Base-by-base conservation (phyloP, 352 stramenopile genomes). In the Phytopythium cucurbitacearum region DNA sequence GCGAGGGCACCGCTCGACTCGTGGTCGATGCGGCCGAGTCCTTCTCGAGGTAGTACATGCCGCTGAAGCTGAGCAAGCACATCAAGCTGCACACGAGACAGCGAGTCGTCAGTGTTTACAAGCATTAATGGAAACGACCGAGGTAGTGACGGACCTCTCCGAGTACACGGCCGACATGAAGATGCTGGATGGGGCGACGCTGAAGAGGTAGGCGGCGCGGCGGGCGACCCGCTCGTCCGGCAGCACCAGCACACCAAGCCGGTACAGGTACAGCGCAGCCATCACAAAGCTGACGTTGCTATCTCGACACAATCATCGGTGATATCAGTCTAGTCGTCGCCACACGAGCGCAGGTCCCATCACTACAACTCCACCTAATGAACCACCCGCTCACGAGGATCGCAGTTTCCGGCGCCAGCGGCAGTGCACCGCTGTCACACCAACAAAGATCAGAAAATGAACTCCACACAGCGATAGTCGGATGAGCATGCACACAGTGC, bases 161-260 rank as follows among this genome's bases (percentile, higher is more conserved):
- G 76, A 87, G 67, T 94, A 94, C 32, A 88, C 13, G 0, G 81
- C 73, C 2, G 78, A 79, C 78, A 94, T 90, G 59, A 94, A 94
- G 62, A 92, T 85, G 51, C 76, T 83, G 15, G 84, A 91, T 0
- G 84, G 84, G 6, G 73, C 56, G 35, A 94, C 56, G 62, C 71
- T 86, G 48, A 94, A 94, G 51, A 94, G 69, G 58, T 83, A 86
- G 40, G 80, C 80, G 5, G 79, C 77, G 48, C 77, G 70, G n/a
- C 73, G 62, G 0, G 80, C 75, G 21, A 85, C 66, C 3, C 43
- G 48, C 34, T 91, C 80, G 48, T 87, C 65, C 39, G 55, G 42
- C 15, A 90, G 57, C 41, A 91, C 76, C 28, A 90, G 43, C 16
- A 50, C 54, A 10, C 80, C 69, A 48, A 96, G 65, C 0, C 71